These are phyloP conservation scores for Byssoonygena ceratinophila DNA, from an alignment of 2,329 filamentous ascomycete species.

Conservation along the genomic window DNA sequence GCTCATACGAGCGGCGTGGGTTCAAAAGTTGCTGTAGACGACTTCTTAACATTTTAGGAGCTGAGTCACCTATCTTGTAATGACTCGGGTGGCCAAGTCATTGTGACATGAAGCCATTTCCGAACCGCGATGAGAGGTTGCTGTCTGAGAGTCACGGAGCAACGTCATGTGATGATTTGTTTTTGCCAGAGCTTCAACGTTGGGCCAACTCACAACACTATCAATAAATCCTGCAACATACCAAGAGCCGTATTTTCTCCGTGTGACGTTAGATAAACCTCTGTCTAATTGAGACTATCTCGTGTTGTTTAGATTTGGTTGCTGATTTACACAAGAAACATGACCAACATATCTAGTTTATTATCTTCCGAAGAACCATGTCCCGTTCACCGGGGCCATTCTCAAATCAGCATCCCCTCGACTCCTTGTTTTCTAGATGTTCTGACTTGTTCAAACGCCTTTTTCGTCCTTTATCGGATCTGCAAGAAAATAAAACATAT, in stretches of 20 bases:
- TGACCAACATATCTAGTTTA: too few species aligned
- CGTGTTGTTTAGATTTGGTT: too few species aligned
- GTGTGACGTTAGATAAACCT: too few species aligned
- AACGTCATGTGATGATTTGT: neutral
- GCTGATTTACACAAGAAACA: too few species aligned
- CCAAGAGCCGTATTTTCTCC: too few species aligned
- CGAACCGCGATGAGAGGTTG: neutral
- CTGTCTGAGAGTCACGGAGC: neutral
- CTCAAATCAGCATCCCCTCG: slow-evolving; percentile 25
- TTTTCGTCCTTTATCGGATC: slow-evolving; percentile 21
- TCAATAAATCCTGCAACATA: too few species aligned
- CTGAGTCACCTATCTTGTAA: neutral
- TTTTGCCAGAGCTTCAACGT: too few species aligned
- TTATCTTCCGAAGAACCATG: neutral
- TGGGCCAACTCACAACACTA: too few species aligned
- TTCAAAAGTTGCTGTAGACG: slow-evolving; percentile 28
- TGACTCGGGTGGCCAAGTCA: neutral
- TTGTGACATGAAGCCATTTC: neutral
- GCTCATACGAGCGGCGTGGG: slow-evolving; percentile 25
- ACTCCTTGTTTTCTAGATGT: slow-evolving; percentile 18
- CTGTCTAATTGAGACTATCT: too few species aligned
- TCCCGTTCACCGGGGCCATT: slow-evolving; percentile 11
- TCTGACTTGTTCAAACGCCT: slow-evolving; percentile 18
- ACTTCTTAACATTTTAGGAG: slow-evolving; percentile 23
- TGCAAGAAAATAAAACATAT: slow-evolving; percentile 24